Base-by-base conservation (phyloP, 768 basidiomycete genomes). In the Suillus cothurnatus region DNA sequence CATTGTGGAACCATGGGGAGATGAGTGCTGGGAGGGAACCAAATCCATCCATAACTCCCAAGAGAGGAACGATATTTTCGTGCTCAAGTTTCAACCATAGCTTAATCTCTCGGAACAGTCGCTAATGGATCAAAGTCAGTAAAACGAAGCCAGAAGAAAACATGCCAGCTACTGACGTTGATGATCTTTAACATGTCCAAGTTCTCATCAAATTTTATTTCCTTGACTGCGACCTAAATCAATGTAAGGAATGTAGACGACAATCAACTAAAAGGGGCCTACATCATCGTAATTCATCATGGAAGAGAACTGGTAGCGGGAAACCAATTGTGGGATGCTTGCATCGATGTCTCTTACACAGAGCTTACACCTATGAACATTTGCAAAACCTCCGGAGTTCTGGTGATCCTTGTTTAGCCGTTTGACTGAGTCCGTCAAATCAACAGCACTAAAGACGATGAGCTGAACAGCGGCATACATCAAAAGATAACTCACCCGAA, bases 1-100 rank as follows among this genome's bases (percentile, higher is more conserved):
- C 77, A 34, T 77, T 71, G 8, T 77, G 74, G 19, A 71, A 56
- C 77, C 77, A 77, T 2, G 78, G 78, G 36, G 66, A 79, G 23
- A 79, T 70, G 75, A 78, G 77, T 5, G 78, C 75, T 6, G 66
- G 53, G 60, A 73, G 72, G 4, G 71, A 71, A 1, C 78, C 77
- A 61, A 72, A 79, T 38, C 66, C 73, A 1, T 28, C 64, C 21
- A 72, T 68, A 14, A 68, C 70, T 23, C 78, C 78, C 3, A 69
- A 71, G 2, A 78, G 66, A 19, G 74, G 74, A 32, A 79, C 39
- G 6, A 79, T 56, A 32, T 78, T 79, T 23, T 23, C 62, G 62
- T 79, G 77, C 1, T 69, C 59, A 11, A 79, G 72, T n/a, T 38
- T 23, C 38, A 70, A 52, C 78, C 78, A 79, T 11, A 77, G 39